Conservation (phyloP, 441 rosid species). For the Mallotus japonicus region DNA sequence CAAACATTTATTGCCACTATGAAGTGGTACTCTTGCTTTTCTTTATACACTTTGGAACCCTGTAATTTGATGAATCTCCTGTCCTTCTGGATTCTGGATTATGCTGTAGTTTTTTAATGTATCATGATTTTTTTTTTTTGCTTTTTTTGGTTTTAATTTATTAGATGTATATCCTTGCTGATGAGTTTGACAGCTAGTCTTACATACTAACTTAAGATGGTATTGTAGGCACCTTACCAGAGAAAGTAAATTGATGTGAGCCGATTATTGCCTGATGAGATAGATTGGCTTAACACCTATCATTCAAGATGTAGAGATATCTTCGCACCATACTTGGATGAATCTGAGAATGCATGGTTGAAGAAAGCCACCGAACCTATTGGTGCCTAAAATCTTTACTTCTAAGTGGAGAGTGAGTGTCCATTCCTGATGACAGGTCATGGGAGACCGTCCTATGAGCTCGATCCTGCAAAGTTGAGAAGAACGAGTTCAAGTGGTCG, state of each 20-base stretch:
- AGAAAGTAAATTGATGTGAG: slow-evolving; percentile 65
- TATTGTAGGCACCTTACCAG: slow-evolving; percentile 82
- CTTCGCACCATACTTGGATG: slow-evolving; percentile 61
- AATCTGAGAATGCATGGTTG: slow-evolving; percentile 77
- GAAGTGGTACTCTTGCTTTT: not conserved
- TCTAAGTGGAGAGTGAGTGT: not conserved
- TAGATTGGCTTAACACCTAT: slow-evolving; percentile 74
- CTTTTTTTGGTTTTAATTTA: not conserved
- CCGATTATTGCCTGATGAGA: slow-evolving; percentile 58
- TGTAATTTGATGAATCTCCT: not conserved
- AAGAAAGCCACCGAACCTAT: slow-evolving; percentile 81
- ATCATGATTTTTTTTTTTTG: not conserved
- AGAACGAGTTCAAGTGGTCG: too few species aligned
- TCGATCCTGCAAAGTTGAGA: too few species aligned
- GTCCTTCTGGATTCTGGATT: not conserved
- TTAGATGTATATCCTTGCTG: not conserved
- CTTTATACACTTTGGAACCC: not conserved
- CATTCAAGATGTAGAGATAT: slow-evolving; percentile 70
- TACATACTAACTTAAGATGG: not conserved
- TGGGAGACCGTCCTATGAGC: too few species aligned
- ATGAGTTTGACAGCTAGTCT: not conserved
- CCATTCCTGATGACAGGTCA: not conserved
- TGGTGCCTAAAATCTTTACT: slow-evolving; percentile 27
- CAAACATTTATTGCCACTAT: not conserved
- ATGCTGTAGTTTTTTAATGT: not conserved